Percentiles rank a stretch among this genome's conserved stretches.
Conservation (phyloP, 2,329 filamentous ascomycete genomes). For the Paraconiothyrium sp. region DNA sequence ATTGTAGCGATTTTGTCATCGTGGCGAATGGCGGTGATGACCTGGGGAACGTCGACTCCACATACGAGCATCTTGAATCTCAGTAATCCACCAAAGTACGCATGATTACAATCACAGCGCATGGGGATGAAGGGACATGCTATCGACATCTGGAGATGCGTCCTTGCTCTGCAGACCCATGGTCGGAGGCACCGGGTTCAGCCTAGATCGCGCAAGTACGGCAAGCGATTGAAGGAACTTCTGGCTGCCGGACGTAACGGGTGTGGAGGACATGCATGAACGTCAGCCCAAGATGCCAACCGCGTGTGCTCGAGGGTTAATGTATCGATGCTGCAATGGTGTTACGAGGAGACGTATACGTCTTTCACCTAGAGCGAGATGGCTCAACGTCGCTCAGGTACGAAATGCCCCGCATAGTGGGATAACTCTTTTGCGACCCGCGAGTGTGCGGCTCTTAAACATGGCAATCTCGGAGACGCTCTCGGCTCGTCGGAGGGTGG, state of each 20-base stretch:
- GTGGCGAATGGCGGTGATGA: constrained; percentile 4
- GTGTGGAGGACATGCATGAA: not conserved
- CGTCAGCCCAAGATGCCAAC: not conserved
- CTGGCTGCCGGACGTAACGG: not conserved
- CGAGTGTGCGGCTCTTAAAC: not conserved
- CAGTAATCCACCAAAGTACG: not conserved
- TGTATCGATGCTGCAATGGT: constrained; percentile 1
- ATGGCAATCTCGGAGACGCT: not conserved
- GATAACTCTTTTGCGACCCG: constrained; percentile 6
- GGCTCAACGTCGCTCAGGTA: not conserved
- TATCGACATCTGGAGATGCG: not conserved
- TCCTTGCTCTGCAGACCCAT: not conserved
- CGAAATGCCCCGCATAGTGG: not conserved
- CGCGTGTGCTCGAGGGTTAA: not conserved
- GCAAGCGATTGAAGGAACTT: not conserved
- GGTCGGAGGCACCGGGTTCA: not conserved
- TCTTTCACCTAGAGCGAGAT: not conserved
- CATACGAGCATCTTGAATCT: not conserved
- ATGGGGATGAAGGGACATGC: not conserved
- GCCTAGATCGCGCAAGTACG: constrained; percentile 3
- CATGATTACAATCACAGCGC: not conserved
- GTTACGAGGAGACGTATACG: not conserved
- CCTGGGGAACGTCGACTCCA: constrained; percentile 5
- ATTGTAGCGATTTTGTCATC: constrained; percentile 19
- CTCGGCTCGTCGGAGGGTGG: constrained; percentile 10